These are phyloP conservation scores for Boletales sp. DNA, from an alignment of 768 basidiomycete genomes.

Conservation along the genomic window DNA sequence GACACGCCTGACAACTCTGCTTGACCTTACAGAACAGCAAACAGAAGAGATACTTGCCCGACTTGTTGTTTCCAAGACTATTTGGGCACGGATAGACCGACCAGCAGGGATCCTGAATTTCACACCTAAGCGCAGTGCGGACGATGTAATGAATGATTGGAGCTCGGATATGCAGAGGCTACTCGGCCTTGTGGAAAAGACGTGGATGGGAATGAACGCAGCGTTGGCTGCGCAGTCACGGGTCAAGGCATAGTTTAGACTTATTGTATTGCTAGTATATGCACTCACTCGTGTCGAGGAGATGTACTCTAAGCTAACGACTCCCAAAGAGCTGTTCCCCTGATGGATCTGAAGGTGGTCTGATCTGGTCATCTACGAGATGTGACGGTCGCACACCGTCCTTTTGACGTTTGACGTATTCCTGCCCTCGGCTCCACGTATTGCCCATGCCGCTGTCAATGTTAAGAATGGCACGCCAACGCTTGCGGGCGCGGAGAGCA, in stretches of 20 bases:
- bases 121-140: conserved; percentile 73
- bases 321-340: conserved; percentile 17
- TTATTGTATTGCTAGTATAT: conserved; percentile 15
- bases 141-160: conserved; percentile 98
- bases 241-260: conserved; percentile 38
- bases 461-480: conserved; percentile 70
- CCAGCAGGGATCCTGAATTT: conserved; percentile 89
- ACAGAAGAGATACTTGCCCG: conserved; percentile 88
- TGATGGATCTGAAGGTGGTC: conserved; percentile 19
- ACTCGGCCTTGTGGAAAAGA: conserved; percentile 90
- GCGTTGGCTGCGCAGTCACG: conserved; percentile 81
- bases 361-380: conserved; percentile 43
- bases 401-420: conserved; percentile 72
- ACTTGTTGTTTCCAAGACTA: conserved; percentile 86
- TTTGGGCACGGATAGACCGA: conserved; percentile 93
- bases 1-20: conserved; percentile 73
- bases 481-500: conserved; percentile 62
- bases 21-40: conserved; percentile 77
- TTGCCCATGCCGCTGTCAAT: conserved; percentile 36
- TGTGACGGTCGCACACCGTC: conserved; percentile 67
- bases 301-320: conserved; percentile 12
- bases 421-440: conserved; percentile 69
- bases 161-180: conserved; percentile 94
- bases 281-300: not conserved
- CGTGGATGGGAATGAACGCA: conserved; percentile 97